Conservation (phyloP, 2,329 filamentous ascomycete genomes). For the Fusarium kyushuense region DNA sequence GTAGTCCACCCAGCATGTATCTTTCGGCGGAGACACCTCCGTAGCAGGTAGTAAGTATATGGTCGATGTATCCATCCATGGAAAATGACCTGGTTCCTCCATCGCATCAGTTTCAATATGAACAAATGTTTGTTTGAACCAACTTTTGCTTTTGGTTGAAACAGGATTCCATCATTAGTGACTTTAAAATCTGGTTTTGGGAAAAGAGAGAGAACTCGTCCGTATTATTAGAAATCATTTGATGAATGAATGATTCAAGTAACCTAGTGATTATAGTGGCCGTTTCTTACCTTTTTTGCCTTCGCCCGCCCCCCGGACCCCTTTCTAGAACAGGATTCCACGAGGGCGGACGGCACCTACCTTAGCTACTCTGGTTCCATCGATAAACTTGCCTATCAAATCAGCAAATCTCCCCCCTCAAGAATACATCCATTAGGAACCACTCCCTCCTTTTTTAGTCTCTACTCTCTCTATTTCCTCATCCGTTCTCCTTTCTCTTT, state of each 20-base stretch:
- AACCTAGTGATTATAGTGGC: conserved; percentile 16
- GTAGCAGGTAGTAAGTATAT: background rate
- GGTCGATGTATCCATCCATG: background rate
- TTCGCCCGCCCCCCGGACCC: conserved; percentile 21
- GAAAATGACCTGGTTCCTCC: background rate
- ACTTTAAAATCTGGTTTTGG: background rate
- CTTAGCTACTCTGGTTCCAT: conserved; percentile 17
- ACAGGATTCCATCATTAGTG: background rate
- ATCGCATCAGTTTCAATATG: conserved; percentile 16
- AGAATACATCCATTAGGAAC: conserved; percentile 6
- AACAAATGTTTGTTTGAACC: conserved; percentile 13
- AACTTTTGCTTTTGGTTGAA: conserved; percentile 21
- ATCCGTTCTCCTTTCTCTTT: conserved; percentile 19
- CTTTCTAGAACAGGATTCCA: conserved; percentile 31
- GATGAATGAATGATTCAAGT: conserved; percentile 31
- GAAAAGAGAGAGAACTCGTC: background rate
- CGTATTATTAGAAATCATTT: background rate
- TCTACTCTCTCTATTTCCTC: conserved; percentile 10
- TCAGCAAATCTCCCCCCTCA: conserved; percentile 37
- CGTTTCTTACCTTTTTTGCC: conserved; percentile 29
- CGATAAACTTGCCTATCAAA: conserved; percentile 28
- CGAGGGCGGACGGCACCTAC: conserved; percentile 31
- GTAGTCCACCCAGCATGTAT: background rate
- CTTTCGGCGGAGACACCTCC: conserved; percentile 17
- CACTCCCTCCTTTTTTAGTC: conserved; percentile 23